Evolutionary conservation across 805 yeast species (phyloP).

Genomic region (Huiozyma naganishii): DNA sequence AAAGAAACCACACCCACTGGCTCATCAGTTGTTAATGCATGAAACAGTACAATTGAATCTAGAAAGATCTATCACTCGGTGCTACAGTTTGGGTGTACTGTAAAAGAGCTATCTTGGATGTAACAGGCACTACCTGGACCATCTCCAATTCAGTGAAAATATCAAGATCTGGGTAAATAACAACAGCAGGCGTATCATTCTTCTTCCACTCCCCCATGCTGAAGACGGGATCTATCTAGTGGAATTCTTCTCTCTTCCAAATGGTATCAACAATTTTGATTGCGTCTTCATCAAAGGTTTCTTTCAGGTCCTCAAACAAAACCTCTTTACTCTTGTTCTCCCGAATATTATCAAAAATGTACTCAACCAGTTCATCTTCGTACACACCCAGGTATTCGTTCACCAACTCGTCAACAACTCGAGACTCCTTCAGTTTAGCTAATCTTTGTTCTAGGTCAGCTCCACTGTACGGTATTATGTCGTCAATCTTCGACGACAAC

Average conservation of each 20-base stretch:
- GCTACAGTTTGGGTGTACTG: too few species aligned
- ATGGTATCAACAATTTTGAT: conserved; percentile 18
- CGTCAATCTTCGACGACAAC: not conserved
- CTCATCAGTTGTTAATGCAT: too few species aligned
- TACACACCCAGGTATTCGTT: conserved; percentile 26
- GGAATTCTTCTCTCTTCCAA: conserved; percentile 15
- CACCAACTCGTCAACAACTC: conserved; percentile 21
- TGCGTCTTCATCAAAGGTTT: conserved; percentile 27
- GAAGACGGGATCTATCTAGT: too few species aligned
- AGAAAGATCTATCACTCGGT: too few species aligned
- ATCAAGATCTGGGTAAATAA: too few species aligned
- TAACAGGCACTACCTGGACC: too few species aligned
- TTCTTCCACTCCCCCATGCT: too few species aligned
- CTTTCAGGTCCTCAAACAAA: conserved; percentile 19
- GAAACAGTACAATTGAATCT: too few species aligned
- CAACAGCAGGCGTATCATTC: too few species aligned
- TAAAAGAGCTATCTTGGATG: too few species aligned
- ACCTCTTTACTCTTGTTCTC: conserved; percentile 15
- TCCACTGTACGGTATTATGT: conserved; percentile 3
- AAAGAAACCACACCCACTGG: too few species aligned
- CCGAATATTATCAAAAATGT: conserved; percentile 21
- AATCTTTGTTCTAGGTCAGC: conserved; percentile 12
- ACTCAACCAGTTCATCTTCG: conserved; percentile 25
- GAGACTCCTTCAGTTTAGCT: conserved; percentile 9
- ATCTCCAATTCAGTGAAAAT: too few species aligned